Evolutionary conservation across 192 early-diverging fungal species (phyloP), one percentile per base, ranked within the genome.

Genomic region (Coemansia sp.): DNA sequence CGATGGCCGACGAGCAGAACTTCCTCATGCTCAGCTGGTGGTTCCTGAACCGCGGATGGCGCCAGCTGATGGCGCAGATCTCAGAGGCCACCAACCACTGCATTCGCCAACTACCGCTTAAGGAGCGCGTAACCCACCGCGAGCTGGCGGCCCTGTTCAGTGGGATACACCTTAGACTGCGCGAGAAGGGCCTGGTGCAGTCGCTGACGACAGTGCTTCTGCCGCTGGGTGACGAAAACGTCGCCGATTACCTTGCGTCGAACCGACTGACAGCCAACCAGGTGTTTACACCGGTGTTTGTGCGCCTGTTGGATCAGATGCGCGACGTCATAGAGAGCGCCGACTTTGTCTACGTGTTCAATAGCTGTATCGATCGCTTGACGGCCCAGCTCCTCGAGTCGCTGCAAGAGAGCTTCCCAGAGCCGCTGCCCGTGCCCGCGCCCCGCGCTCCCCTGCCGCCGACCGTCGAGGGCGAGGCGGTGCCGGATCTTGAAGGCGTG

Each of bases 21-120:
- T 99, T 92, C 74, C 68, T 99, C 74, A 93, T 91, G 59, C 90
- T 93, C 69, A 92, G 86, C 68, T 97, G 94, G 93, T 97, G 91
- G 88, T 79, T 99, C 31, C 69, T 99, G 62, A 91, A 98, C 68
- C 85, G 87, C 60, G 96, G 96, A 0, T 95, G 94, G 92, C 90
- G 86, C 64, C 70, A 78, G 57, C 85, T 88, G 64, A 88, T 90
- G 65, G 85, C 81, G n/a, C 75, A 84, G 51, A 88, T 98, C 40
- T 72, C 84, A 21, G 65, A 73, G 13, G 92, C 91, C 1, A 71
- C 69, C 40, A 56, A 73, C 44, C 51, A 77, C 33, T 68, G 65
- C 45, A 62, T 78, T 29, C 59, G 68, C 1, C 41, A 71, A 50
- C 83, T 90, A n/a, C 78, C 88, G 19, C 74, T 93, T 66, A 91